Base-by-base conservation (phyloP, 768 basidiomycete species). In the Leccinum boreale region DNA sequence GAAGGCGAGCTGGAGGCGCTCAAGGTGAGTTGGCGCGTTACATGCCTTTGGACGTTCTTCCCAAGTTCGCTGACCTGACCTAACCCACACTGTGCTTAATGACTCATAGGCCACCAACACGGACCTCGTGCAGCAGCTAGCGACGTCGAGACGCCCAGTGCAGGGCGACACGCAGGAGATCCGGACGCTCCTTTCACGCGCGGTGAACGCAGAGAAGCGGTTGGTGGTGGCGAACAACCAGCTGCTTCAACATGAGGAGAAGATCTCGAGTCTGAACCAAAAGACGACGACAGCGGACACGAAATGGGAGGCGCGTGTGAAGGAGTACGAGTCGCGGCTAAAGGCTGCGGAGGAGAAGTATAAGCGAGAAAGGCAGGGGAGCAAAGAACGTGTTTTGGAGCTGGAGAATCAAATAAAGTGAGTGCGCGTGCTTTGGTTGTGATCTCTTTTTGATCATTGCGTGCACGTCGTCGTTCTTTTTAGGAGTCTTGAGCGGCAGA, bases 261-360 rank as follows among this genome's bases (percentile, higher is more conserved):
- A 88, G 74, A 81, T 95, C 50, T 84, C 87, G 1, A 71, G 77
- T 42, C 80, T 90, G 73, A 89, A 87, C 62, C 80, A 85, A 74
- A 89, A 86, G 77, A 89, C 81, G 36, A 76, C 79, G 0, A 77
- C 76, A 0, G 89, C 90, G 0, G 94, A 97, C 63, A 77, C 75
- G 53, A 96, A 95, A 72, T 98, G 95, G 94, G 94, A 95, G 66
- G 92, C 89, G 0, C 79, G 95, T n/a, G 91, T 98, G 47, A 89
- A 87, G 72, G 95, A 98, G 73, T 94, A 95, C 65, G 93, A 97
- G 74, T 70, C 83, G 14, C 76, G 90, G 17, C 68, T 94, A 60
- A 87, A 86, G 70, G 85, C 86, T 0, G 92, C 92, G 0, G 92
- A 94, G 66, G 95, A 98, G 78, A 87, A 86, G 69, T 85, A 93